phyloP scores from a whole-genome alignment of 2,329 filamentous ascomycete genomes.

The Emmonsiellopsis sp. region DNA sequence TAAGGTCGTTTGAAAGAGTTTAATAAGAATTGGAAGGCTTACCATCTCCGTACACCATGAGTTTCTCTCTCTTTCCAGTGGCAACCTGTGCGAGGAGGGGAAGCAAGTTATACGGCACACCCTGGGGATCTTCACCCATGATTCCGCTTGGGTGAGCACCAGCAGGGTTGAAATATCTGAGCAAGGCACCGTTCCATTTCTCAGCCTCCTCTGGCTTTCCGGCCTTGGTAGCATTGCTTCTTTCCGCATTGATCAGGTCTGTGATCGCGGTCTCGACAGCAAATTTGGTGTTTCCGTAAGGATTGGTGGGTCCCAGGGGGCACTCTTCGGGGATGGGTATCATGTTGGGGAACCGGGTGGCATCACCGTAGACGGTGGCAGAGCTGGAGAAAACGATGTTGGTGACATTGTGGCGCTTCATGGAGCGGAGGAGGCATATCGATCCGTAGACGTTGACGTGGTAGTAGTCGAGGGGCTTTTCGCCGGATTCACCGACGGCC shows the following conservation, averaged over 20 bases:
- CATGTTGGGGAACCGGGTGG: constrained; percentile 93
- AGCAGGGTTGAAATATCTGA: constrained; percentile 97
- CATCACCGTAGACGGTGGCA: constrained; percentile 96
- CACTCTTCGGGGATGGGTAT: constrained; percentile 97
- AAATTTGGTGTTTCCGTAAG: constrained; percentile 94
- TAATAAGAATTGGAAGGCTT: constrained; percentile 26
- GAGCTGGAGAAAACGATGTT: constrained; percentile 99
- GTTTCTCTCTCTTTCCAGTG: constrained; percentile 86
- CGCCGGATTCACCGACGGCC: constrained; percentile 91
- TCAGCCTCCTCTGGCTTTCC: constrained; percentile 62
- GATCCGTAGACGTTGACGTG: constrained; percentile 92
- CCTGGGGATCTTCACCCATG: constrained; percentile 97
- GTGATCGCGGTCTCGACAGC: constrained; percentile 87
- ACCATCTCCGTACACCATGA: constrained; percentile 92
- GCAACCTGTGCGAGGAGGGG: constrained; percentile 92
- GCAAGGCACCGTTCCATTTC: constrained; percentile 84
- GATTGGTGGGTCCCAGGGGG: constrained; percentile 93
- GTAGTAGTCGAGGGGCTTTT: constrained; percentile 96
- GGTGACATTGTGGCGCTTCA: constrained; percentile 81
- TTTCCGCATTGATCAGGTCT: constrained; percentile 80
- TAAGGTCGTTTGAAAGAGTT: constrained; percentile 7
- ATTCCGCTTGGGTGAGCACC: constrained; percentile 90
- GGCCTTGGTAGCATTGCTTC: constrained; percentile 70
- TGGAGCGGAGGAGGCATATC: constrained; percentile 73
- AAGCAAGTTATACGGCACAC: constrained; percentile 90